Percentiles rank a stretch among this genome's conserved stretches.
These are phyloP conservation scores for Nicotiana obtusifolia DNA, from an alignment of 257 asterid species.

Conservation along the genomic window DNA sequence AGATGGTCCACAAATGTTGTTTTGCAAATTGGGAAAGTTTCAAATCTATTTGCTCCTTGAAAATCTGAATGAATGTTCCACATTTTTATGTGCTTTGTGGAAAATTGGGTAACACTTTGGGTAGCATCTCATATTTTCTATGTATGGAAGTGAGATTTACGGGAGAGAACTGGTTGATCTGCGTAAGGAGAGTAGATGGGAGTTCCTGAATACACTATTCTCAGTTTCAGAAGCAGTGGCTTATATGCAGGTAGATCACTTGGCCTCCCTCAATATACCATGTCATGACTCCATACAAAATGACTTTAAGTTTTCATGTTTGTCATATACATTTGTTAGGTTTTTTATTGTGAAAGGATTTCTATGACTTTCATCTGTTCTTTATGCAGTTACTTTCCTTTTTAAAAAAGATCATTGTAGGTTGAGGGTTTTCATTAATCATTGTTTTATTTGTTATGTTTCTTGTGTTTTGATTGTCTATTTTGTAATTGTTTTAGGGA, in stretches of 20 bases:
- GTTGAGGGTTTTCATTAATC: background rate
- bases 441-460: background rate
- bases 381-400: background rate
- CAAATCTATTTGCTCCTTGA: background rate
- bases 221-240: constrained; percentile 97
- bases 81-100: constrained; percentile 15
- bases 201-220: constrained; percentile 77
- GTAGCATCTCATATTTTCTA: constrained; percentile 24
- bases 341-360: background rate
- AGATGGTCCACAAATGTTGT: background rate
- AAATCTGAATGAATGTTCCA: background rate
- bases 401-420: background rate
- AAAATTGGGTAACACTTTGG: constrained; percentile 18
- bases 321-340: background rate
- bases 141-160: constrained; percentile 67
- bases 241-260: constrained; percentile 69
- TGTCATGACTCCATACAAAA: background rate
- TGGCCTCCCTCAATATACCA: background rate
- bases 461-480: background rate
- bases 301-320: background rate
- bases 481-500: background rate
- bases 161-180: constrained; percentile 93
- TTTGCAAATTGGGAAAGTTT: constrained; percentile 2
- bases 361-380: background rate
- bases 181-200: constrained; percentile 83